These are phyloP conservation scores for Lycium ferocissimum DNA, from an alignment of 257 asterid genomes.

Conservation along the genomic window DNA sequence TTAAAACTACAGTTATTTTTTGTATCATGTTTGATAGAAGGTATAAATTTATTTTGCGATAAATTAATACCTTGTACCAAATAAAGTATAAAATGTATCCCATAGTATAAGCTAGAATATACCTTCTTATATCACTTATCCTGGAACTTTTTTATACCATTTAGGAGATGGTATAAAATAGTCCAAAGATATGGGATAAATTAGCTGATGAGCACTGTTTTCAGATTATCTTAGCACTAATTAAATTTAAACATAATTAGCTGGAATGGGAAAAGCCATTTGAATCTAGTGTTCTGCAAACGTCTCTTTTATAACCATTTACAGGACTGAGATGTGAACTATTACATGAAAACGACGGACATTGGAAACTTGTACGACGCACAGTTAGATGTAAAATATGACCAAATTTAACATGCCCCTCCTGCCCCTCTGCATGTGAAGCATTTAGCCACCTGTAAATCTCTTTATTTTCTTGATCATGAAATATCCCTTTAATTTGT, in stretches of 20 bases:
- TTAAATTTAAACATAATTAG: not conserved
- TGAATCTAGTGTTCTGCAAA: not conserved
- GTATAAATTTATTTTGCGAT: no score
- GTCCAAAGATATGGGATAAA: no score
- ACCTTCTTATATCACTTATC: no score
- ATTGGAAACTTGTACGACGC: not conserved
- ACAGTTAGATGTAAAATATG: not conserved
- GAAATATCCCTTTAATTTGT: not conserved
- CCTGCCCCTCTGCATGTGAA: constrained; percentile 22
- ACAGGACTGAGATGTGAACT: not conserved
- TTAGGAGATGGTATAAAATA: no score
- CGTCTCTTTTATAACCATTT: not conserved
- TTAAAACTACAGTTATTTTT: no score
- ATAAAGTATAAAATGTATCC: no score
- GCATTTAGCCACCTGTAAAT: not conserved
- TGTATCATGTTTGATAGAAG: no score
- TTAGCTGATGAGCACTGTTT: no score
- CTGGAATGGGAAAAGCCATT: not conserved
- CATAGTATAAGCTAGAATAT: no score
- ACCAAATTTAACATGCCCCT: not conserved
- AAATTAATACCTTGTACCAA: no score
- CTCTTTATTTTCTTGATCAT: not conserved
- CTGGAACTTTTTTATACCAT: no score
- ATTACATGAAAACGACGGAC: not conserved
- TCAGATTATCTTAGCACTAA: no score